These are phyloP conservation scores for Saturnispora halmiae DNA, from an alignment of 805 yeast species.

Conservation along the genomic window DNA sequence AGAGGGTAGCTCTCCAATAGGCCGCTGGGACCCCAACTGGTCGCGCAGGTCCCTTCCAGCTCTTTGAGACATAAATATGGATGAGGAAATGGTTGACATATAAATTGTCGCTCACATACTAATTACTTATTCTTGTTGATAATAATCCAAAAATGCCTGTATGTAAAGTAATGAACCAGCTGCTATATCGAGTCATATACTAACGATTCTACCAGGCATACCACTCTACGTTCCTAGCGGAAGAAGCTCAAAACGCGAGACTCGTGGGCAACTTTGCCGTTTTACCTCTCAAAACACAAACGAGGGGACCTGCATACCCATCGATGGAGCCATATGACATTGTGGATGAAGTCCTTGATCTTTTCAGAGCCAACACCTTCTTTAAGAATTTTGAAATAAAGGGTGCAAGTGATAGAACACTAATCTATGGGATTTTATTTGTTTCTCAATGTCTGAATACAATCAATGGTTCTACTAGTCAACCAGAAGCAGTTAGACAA, in stretches of 20 bases:
- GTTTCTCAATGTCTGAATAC: slow-evolving; percentile 75
- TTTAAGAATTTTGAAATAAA: slow-evolving; percentile 95
- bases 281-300: slow-evolving; percentile 76
- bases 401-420: slow-evolving; percentile 86
- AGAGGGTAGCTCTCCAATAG: slow-evolving; percentile 9
- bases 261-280: slow-evolving; percentile 71
- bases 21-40: neutral
- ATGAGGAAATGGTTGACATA: too few species aligned
- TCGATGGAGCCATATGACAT: slow-evolving; percentile 73
- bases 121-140: too few species aligned
- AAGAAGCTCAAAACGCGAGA: slow-evolving; percentile 48
- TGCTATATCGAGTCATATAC: neutral
- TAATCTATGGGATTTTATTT: slow-evolving; percentile 88
- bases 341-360: slow-evolving; percentile 81
- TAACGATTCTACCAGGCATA: slow-evolving; percentile 39
- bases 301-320: slow-evolving; percentile 89
- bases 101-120: too few species aligned
- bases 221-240: slow-evolving; percentile 69
- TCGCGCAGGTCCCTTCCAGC: neutral
- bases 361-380: slow-evolving; percentile 92
- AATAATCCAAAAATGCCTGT: neutral
- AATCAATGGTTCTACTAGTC: slow-evolving; percentile 39
- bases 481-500: slow-evolving; percentile 53
- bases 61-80: neutral
- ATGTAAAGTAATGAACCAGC: too few species aligned